Evolutionary conservation across 768 basidiomycete species (phyloP), one percentile per base, ranked within the genome.

Genomic region (Rhodotorula taiwanensis): DNA sequence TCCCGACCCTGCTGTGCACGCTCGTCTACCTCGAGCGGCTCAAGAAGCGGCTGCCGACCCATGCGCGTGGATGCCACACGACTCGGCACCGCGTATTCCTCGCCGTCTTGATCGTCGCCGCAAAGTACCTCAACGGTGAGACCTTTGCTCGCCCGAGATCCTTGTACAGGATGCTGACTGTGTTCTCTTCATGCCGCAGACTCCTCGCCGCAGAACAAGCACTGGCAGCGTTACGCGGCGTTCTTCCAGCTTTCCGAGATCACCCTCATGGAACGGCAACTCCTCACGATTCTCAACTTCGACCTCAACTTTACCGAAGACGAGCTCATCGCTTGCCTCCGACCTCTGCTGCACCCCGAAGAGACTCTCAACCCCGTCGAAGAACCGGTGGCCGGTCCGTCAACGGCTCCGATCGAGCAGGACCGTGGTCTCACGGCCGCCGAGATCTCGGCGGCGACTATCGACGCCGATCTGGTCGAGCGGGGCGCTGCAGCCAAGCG

Each of bases 211-310:
- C 92, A 89, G 81, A 98, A 95, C 78, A 81, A 81, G 74, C 87
- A 94, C 79, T 98, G 93, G 93, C 81, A 84, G 60, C 77, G 77
- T 44, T 88, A 90, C 74, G 84, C 84, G 7, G 52, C 78, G 42
- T 76, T 86, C 64, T 92, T 89, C 77, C 83, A 75, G 30, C 67
- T 75, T n/a, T 73, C 77, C 66, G 76, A 77, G 69, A 74, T 97
- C 76, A 95, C 92, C 76, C 80, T 92, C 66, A 97, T 97, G 93
- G 93, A 98, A 79, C 87, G 85, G 77, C 90, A 98, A 77, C 82
- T 98, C 28, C 83, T 98, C 55, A 86, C 81, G 75, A 79, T 97
- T 60, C 83, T 98, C 70, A 87, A 93, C 77, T 91, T 87, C 74
- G 86, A 95, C 76, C 83, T 98, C 55, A 84, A 88, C 48, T 88